Evolutionary conservation across 306 rosid genomes (phyloP).

Genomic region (Lathyrus oleraceus): DNA sequence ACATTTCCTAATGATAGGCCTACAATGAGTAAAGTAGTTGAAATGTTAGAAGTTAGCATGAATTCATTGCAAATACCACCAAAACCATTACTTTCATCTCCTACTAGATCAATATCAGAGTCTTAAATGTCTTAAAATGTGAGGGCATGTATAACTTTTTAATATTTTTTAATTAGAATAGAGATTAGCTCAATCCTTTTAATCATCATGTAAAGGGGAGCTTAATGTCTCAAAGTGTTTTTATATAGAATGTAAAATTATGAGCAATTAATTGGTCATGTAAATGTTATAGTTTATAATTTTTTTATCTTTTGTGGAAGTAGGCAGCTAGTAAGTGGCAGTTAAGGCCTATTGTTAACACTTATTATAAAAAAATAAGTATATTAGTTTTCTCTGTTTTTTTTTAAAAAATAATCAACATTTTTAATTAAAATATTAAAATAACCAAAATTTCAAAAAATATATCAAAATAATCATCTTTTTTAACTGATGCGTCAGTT

Average conservation of each 20-base stretch:
- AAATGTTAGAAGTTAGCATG: slow-evolving; percentile 1
- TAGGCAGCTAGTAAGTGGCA: no score
- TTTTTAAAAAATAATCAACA: no score
- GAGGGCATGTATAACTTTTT: neutral
- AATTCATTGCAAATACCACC: neutral
- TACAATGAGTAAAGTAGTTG: slow-evolving; percentile 41
- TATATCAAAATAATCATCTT: no score
- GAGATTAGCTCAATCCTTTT: neutral
- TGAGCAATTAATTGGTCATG: neutral
- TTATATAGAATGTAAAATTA: neutral
- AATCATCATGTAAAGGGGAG: neutral
- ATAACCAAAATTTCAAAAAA: no score
- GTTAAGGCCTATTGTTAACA: no score
- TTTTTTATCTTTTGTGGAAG: neutral
- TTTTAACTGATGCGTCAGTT: no score
- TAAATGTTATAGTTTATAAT: neutral
- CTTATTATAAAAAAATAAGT: no score
- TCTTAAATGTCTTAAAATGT: neutral
- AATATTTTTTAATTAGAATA: neutral
- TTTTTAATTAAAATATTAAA: no score
- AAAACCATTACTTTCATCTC: neutral
- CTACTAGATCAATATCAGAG: neutral
- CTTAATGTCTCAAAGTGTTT: neutral
- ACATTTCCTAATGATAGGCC: slow-evolving; percentile 41
- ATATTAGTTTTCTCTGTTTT: no score